Conservation (phyloP, 352 stramenopile species). For the Phytophthora capsici region DNA sequence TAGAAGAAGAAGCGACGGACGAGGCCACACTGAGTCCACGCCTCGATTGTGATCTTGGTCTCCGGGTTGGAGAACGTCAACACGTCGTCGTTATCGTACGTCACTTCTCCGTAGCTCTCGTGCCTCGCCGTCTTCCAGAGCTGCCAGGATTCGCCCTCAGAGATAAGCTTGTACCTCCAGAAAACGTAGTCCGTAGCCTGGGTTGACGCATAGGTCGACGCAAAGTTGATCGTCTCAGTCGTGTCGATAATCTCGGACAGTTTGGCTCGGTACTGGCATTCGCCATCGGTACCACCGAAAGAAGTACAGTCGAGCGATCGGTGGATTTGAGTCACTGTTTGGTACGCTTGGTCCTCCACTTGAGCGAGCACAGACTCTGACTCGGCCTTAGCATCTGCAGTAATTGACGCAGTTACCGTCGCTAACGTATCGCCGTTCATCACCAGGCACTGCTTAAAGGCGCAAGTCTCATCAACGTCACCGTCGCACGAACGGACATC, state of each 20-base stretch:
- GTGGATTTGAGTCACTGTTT: constrained; percentile 71
- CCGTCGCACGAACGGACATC: constrained; percentile 49
- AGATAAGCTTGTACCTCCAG: constrained; percentile 67
- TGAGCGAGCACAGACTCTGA: constrained; percentile 49
- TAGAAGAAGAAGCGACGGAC: constrained; percentile 55
- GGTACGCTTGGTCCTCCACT: constrained; percentile 44
- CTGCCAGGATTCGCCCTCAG: constrained; percentile 44
- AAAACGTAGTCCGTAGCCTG: constrained; percentile 54
- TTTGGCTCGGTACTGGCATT: constrained; percentile 45
- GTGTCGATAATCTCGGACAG: constrained; percentile 51
- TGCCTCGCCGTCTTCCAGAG: constrained; percentile 46
- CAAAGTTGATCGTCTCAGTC: constrained; percentile 30
- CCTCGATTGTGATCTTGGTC: constrained; percentile 61
- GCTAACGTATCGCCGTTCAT: constrained; percentile 60
- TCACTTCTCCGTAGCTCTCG: constrained; percentile 8
- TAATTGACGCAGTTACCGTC: constrained; percentile 40
- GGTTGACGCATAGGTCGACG: not conserved
- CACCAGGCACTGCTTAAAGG: constrained; percentile 63
- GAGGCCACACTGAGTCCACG: constrained; percentile 66
- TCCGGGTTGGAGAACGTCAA: constrained; percentile 47
- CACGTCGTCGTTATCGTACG: constrained; percentile 28
- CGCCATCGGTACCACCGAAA: constrained; percentile 35
- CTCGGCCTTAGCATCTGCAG: constrained; percentile 21
- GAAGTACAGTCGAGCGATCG: constrained; percentile 55
- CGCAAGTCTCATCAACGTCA: constrained; percentile 36